Evolutionary conservation across 2,329 filamentous ascomycete species (phyloP), one percentile per base, ranked within the genome.

Genomic region (Chlorencoelia australis): DNA sequence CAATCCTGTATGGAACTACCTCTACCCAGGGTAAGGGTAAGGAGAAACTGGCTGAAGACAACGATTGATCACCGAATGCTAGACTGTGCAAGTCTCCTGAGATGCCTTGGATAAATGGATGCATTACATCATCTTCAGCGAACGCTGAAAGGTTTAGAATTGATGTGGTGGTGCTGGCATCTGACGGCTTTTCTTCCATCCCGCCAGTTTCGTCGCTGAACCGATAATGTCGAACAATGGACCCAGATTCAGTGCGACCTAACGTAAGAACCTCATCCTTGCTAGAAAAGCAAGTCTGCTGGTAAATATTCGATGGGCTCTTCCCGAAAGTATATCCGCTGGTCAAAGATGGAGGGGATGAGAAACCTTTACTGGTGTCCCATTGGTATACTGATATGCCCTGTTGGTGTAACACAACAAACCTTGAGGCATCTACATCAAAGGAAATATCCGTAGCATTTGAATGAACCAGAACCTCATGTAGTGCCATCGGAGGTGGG

Each of bases 401-500:
- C 11, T 62, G 55, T 18, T 71, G 67, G 48, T 87, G 82, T 14
- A 95, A 64, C 7, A 93, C 71, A 3, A 78, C 85, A 53, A 96
- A 69, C 6, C 67, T 66, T 1, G 68, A 69, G 32, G 80, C 78
- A 31, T 70, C 68, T 10, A 66, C 67, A 33, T 75, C 81, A 47
- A 95, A 77, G 0, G 80, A 75, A 34, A 91, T 75, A 60, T 95
- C 87, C 13, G 84, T 62, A 3, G 76, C 70, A 35, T 79, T 77
- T 0, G 69, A 69, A 10, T 72, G 64, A 18, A 82, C 60, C 9
- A 64, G 51, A 13, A 95, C 51, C 39, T 93, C 83, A 47, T 82
- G 82, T 44, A 89, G 69, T 11, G 86, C 77, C 87, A 96, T 95
- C 1, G 91, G 91, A 18, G 91, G 91, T 16, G 91, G 91, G 3